Evolutionary conservation across 208 protist species (phyloP), one percentile per base, ranked within the genome.

Genomic region (Wallacemonas sp.): DNA sequence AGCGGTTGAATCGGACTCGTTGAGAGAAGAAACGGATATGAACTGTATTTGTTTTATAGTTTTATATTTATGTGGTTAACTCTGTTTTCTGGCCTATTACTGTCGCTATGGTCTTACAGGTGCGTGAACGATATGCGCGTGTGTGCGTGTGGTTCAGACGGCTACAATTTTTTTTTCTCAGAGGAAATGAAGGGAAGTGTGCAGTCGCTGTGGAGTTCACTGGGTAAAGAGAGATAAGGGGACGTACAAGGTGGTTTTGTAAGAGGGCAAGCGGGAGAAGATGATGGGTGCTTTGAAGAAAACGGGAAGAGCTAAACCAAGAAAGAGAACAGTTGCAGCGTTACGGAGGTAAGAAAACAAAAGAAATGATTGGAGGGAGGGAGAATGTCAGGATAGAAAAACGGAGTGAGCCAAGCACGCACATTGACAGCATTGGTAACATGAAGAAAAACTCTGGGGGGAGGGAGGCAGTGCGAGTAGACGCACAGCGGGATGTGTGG

Each of bases 281-380:
- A 33, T 33, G 41, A 58, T 14, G 24, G 24, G 51, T 58, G 51
- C 51, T 58, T 58, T 58, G 26, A 58, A 58, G 51, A 58, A 58
- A 58, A 58, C 51, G 51, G 27, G 47, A 36, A n/a, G n/a, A 11
- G n/a, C 17, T 51, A 8, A 42, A 42, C 17, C 38, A 42, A 42
- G 38, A 42, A 17, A 42, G 38, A 17, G 38, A 42, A 42, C 17
- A 42, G 17, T n/a, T 0, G 17, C 11, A 0, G 38, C 36, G 36
- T 41, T 41, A 17, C 36, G 14, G 14, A 17, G 36, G 36, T 41
- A 14, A 14, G 9, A 41, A 41, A 14, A 41, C 36, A 41, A 41
- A 41, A 41, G 14, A 41, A 41, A 41, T n/a, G n/a, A n/a, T n/a
- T n/a, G n/a, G n/a, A n/a, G n/a, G n/a, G n/a, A n/a, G n/a, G n/a